Conservation (phyloP, 2,329 filamentous ascomycete genomes). For the Beauveria australis region DNA sequence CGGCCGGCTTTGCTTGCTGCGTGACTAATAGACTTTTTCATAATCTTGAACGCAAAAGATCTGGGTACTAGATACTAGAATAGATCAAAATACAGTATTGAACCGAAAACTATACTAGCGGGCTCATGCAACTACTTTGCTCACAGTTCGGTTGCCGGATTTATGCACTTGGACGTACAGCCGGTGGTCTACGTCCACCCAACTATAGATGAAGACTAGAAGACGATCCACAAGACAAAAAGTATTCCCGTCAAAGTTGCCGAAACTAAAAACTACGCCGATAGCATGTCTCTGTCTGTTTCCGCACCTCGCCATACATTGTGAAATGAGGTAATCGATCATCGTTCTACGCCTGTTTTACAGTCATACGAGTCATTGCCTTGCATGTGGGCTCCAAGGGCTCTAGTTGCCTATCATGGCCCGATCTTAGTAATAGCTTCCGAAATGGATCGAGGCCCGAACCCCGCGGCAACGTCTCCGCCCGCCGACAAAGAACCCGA, state of each 20-base stretch:
- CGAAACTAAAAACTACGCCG: not conserved
- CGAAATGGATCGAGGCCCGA: not conserved
- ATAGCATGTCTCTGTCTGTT: not conserved
- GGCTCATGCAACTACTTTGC: too few species aligned
- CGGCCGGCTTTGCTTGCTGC: not conserved
- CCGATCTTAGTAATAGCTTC: constrained; percentile 2
- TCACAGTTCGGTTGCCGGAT: not conserved
- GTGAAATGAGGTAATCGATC: not conserved
- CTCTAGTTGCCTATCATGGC: not conserved
- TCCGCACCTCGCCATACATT: not conserved
- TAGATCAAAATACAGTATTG: too few species aligned
- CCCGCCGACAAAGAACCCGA: too few species aligned
- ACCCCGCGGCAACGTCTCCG: too few species aligned
- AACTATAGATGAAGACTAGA: too few species aligned
- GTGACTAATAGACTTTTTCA: not conserved
- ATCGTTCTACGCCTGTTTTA: not conserved
- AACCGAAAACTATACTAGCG: too few species aligned
- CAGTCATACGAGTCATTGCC: not conserved
- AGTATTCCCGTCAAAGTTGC: not conserved
- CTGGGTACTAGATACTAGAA: not conserved
- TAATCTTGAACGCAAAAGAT: not conserved
- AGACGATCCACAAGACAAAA: not conserved
- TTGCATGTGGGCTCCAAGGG: not conserved
- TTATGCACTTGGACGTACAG: not conserved
- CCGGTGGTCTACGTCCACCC: not conserved